Conservation (phyloP, 139 green algal genomes). For the Chlorella vulgaris region DNA sequence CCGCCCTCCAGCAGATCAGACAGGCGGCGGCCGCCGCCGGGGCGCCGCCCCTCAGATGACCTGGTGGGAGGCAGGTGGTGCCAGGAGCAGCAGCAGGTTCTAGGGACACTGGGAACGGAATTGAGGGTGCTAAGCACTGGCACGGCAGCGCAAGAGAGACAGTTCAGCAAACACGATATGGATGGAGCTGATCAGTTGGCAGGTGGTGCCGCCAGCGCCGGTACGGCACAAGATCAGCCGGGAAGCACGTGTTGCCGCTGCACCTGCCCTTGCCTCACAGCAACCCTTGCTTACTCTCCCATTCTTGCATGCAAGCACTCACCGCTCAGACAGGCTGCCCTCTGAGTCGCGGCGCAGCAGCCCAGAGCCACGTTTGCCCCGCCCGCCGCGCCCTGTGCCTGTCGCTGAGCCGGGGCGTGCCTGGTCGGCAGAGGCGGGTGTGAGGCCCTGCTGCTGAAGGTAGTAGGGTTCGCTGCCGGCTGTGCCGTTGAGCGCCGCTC, state of each 20-base stretch:
- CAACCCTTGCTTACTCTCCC: too few species aligned
- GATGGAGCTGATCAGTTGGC: too few species aligned
- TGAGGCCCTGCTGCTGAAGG: slow-evolving; percentile 55
- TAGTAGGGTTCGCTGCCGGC: slow-evolving; percentile 46
- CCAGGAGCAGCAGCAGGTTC: too few species aligned
- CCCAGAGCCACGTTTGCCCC: not conserved
- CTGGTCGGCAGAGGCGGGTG: not conserved
- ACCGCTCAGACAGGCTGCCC: slow-evolving; percentile 23
- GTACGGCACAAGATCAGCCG: too few species aligned
- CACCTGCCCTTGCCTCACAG: too few species aligned
- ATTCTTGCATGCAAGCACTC: not conserved
- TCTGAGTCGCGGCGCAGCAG: slow-evolving; percentile 24
- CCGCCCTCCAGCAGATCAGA: slow-evolving; percentile 18
- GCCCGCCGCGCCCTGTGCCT: not conserved
- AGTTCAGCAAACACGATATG: too few species aligned
- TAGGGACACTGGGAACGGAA: too few species aligned
- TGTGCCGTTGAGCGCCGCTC: slow-evolving; percentile 30
- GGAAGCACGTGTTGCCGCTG: too few species aligned
- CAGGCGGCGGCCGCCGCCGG: not conserved
- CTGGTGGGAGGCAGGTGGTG: not conserved
- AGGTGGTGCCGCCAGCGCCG: too few species aligned
- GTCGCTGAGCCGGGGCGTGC: not conserved
- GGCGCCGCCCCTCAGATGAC: slow-evolving; percentile 26
- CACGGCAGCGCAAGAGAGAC: too few species aligned
- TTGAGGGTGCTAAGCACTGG: too few species aligned